Evolutionary conservation across 768 basidiomycete species (phyloP).

Genomic region (Lactifluus piperatus): DNA sequence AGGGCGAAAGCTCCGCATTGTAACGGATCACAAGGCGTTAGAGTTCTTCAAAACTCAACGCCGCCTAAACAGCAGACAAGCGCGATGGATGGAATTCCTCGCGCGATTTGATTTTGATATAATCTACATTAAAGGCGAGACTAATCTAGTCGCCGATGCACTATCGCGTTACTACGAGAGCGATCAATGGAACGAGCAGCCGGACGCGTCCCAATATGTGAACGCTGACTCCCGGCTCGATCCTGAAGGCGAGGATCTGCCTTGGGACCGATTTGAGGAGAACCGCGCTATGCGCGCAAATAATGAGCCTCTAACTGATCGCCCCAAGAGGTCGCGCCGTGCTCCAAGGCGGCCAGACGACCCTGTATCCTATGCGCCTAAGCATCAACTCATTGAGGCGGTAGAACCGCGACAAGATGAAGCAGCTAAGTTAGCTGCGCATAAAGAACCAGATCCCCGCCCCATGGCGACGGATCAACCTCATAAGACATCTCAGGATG

Average conservation of each 20-base stretch:
- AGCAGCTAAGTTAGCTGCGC: background rate
- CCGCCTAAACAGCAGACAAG: too few species aligned
- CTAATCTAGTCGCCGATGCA: background rate
- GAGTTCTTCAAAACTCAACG: constrained; percentile 26
- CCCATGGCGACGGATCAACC: too few species aligned
- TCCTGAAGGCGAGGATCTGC: too few species aligned
- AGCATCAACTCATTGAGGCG: background rate
- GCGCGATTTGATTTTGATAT: background rate
- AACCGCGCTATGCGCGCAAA: too few species aligned
- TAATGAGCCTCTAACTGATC: too few species aligned
- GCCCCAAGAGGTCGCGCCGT: background rate
- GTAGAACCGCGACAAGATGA: too few species aligned
- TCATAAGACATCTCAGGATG: background rate
- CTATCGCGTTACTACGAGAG: background rate
- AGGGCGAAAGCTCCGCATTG: constrained; percentile 21
- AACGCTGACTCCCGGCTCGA: too few species aligned
- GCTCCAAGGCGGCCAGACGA: background rate
- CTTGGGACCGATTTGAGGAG: too few species aligned
- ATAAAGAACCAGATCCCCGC: background rate
- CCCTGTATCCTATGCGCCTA: background rate
- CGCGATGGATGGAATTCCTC: too few species aligned
- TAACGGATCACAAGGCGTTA: constrained; percentile 11
- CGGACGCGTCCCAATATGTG: background rate
- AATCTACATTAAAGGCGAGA: background rate
- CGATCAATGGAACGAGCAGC: background rate